Base-by-base conservation (phyloP, 208 protist genomes). In the Polymyxa betae region DNA sequence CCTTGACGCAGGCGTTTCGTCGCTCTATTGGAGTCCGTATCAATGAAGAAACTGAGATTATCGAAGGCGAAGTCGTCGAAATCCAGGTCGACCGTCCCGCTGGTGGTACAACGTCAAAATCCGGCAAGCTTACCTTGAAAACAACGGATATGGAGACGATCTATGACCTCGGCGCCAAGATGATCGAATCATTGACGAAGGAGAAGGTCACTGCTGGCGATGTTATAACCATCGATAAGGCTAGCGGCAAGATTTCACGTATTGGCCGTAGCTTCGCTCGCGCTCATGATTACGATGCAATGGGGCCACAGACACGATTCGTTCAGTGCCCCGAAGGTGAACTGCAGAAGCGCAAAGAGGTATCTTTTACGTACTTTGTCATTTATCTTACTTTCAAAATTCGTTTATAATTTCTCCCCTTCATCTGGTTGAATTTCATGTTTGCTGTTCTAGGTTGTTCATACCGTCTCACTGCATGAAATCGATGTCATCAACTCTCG, bases 271-370 rank as follows among this genome's bases (percentile, higher is more conserved):
- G 92, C 44, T 94, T 96, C 92, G 90, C 49, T 0, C 95, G 92
- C 87, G 94, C 92, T 16, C 92, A 92, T 0, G 95, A 96, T 43
- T 93, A 92, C 29, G 92, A 96, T 77, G 90, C 95, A n/a, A 93
- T 94, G 54, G 98, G 98, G 0, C 99, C 99, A 92, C 97, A 99
- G 94, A n/a, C n/a, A n/a, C n/a, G n/a, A n/a, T 99, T 99, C 93
- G 98, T 99, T 66, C 99, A 98, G 46, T 92, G 99, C 1, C 99
- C 99, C 49, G 99, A 99, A 98, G 95, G 98, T 52, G 98, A 99
- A 91, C 98, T 99, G n/a, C 98, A 99, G 95, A 99, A 99, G 94
- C 99, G 99, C 95, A 99, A 99, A 94, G 98, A n/a, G n/a, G n/a
- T n/a, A n/a, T n/a, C n/a, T n/a, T n/a, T n/a, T n/a, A n/a, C n/a